Conservation (phyloP, 2,329 filamentous ascomycete species). For the Neofusicoccum laricinum region DNA sequence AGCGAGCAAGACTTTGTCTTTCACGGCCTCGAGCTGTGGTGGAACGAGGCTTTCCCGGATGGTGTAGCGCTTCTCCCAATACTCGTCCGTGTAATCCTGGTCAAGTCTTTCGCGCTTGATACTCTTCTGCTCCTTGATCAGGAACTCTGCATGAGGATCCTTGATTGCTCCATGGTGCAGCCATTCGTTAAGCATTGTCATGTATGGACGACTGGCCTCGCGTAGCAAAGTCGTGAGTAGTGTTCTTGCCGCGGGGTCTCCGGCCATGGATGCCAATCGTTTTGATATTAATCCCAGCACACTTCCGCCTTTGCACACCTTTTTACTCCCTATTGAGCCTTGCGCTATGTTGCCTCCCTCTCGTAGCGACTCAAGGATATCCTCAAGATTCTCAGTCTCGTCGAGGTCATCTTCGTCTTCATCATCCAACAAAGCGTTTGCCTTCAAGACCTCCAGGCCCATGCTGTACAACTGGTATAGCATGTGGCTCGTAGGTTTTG, state of each 20-base stretch:
- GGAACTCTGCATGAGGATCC: conserved; percentile 89
- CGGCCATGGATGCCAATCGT: conserved; percentile 83
- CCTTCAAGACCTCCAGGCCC: conserved; percentile 73
- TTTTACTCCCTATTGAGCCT: conserved; percentile 78
- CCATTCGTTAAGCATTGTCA: conserved; percentile 99
- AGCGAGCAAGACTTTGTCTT: conserved; percentile 90
- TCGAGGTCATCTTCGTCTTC: conserved; percentile 64
- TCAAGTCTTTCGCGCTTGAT: conserved; percentile 88
- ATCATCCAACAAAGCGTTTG: conserved; percentile 83
- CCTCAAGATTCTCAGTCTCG: conserved; percentile 81
- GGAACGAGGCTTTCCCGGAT: conserved; percentile 88
- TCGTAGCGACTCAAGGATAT: conserved; percentile 84
- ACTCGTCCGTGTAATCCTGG: conserved; percentile 97
- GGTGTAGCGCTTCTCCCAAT: conserved; percentile 97
- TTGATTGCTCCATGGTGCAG: conserved; percentile 92
- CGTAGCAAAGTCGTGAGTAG: conserved; percentile 78
- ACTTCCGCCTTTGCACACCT: conserved; percentile 93
- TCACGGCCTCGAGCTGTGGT: conserved; percentile 84
- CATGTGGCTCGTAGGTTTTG: conserved; percentile 85
- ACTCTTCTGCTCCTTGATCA: conserved; percentile 94
- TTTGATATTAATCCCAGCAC: conserved; percentile 86
- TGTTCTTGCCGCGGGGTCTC: conserved; percentile 81
- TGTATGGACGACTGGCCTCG: conserved; percentile 90
- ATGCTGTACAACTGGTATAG: conserved; percentile 86
- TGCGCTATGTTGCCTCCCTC: conserved; percentile 81